These are phyloP conservation scores for Lipomyces starkeyi DNA, from an alignment of 805 yeast genomes.

Conservation along the genomic window DNA sequence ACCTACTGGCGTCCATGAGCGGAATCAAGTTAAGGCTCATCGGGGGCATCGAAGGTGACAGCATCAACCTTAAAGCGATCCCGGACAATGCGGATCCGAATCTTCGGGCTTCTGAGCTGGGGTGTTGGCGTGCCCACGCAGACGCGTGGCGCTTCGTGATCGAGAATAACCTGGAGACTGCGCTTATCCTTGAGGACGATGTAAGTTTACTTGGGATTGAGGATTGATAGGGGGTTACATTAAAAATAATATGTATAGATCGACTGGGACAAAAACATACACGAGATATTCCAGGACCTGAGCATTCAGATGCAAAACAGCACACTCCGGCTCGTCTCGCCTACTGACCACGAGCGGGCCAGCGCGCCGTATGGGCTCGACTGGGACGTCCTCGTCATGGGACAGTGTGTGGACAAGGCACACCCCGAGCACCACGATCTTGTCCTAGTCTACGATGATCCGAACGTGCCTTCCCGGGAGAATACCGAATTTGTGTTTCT, in stretches of 20 bases:
- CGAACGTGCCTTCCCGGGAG: constrained; percentile 15
- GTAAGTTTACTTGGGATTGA: not conserved
- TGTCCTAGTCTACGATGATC: constrained; percentile 21
- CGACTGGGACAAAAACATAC: constrained; percentile 27
- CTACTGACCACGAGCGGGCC: constrained; percentile 23
- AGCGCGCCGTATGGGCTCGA: constrained; percentile 34
- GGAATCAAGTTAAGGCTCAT: constrained; percentile 19
- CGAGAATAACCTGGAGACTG: constrained; percentile 23
- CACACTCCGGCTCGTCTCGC: constrained; percentile 11
- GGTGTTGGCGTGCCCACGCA: constrained; percentile 33
- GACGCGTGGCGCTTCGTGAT: constrained; percentile 27
- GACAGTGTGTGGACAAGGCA: constrained; percentile 22
- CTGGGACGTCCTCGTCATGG: constrained; percentile 29
- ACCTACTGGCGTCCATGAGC: constrained; percentile 24
- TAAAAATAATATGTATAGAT: constrained; percentile 8
- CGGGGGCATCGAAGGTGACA: constrained; percentile 23
- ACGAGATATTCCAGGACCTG: constrained; percentile 20
- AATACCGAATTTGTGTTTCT: constrained; percentile 6
- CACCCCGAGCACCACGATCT: constrained; percentile 23
- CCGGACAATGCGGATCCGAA: constrained; percentile 17
- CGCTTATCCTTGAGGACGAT: constrained; percentile 29
- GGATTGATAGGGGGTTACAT: not conserved
- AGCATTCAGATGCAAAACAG: constrained; percentile 17
- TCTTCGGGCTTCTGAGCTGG: constrained; percentile 19
- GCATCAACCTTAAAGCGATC: constrained; percentile 19